Evolutionary conservation across 2,329 filamentous ascomycete species (phyloP).

Genomic region (Cladosporium austrohemisphaericum): DNA sequence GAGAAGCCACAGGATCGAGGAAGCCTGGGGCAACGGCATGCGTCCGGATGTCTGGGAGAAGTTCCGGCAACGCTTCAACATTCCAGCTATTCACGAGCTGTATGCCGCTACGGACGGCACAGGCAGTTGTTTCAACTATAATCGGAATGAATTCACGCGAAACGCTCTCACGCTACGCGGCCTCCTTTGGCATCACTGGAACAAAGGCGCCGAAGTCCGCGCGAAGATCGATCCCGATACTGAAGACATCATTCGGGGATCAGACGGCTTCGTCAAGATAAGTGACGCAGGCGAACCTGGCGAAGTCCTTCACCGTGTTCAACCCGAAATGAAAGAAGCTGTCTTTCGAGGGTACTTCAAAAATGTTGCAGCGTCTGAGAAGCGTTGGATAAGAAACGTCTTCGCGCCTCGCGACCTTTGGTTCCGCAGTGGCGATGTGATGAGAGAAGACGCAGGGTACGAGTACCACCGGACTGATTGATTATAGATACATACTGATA

Average conservation of each 20-base stretch:
- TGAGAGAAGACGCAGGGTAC: constrained; percentile 62
- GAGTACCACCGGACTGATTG: too few species aligned
- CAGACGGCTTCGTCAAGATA: constrained; percentile 64
- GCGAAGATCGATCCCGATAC: constrained; percentile 67
- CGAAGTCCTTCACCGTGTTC: constrained; percentile 69
- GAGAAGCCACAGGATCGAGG: constrained; percentile 63
- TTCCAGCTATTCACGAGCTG: constrained; percentile 33
- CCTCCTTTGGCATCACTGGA: constrained; percentile 24
- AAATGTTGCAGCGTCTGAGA: constrained; percentile 64
- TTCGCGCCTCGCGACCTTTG: constrained; percentile 73
- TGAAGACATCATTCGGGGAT: constrained; percentile 62
- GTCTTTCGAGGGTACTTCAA: constrained; percentile 80
- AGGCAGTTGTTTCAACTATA: constrained; percentile 27
- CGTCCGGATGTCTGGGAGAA: constrained; percentile 77
- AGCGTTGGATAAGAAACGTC: constrained; percentile 70
- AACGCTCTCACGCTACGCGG: constrained; percentile 27
- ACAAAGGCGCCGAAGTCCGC: constrained; percentile 45
- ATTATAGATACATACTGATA: too few species aligned
- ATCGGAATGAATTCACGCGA: constrained; percentile 27
- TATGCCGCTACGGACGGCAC: constrained; percentile 35
- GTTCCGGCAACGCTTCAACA: constrained; percentile 66
- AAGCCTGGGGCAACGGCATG: constrained; percentile 78
- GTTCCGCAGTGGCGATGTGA: constrained; percentile 77
- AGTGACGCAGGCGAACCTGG: constrained; percentile 61
- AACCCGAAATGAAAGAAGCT: constrained; percentile 56